These are phyloP conservation scores for Cochlearia excelsa DNA, from an alignment of 345 rosid species.

Conservation along the genomic window DNA sequence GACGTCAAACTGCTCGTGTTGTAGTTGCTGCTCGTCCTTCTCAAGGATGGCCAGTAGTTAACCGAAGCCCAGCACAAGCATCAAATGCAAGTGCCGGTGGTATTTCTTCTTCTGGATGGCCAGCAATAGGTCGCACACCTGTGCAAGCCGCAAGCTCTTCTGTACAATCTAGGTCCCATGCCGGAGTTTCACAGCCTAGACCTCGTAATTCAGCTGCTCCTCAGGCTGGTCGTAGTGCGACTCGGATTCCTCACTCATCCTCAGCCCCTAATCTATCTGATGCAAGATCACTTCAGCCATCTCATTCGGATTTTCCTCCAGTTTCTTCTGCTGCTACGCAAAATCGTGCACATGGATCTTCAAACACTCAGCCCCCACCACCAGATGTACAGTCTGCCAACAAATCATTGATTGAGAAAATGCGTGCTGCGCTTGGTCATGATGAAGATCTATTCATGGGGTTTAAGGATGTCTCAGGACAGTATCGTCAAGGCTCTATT, in stretches of 20 bases:
- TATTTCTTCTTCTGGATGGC: conserved; percentile 58
- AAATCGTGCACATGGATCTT: conserved; percentile 24
- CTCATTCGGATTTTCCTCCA: conserved; percentile 68
- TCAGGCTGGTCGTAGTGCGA: conserved; percentile 37
- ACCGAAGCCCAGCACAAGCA: conserved; percentile 34
- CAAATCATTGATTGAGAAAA: conserved; percentile 77
- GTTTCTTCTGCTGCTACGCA: conserved; percentile 49
- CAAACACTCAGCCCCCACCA: conserved; percentile 30
- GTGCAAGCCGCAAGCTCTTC: conserved; percentile 38
- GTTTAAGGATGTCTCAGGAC: conserved; percentile 70
- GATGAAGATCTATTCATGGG: conserved; percentile 66
- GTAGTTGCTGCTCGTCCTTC: conserved; percentile 35
- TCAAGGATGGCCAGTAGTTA: conserved; percentile 62
- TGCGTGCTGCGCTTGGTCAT: conserved; percentile 58
- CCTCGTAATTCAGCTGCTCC: conserved; percentile 23
- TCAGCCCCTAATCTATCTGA: conserved; percentile 70
- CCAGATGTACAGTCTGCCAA: conserved; percentile 70
- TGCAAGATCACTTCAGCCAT: conserved; percentile 33
- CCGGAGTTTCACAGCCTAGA: conserved; percentile 26
- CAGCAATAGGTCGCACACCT: conserved; percentile 45
- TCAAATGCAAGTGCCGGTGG: conserved; percentile 32
- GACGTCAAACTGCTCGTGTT: conserved; percentile 42
- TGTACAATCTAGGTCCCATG: conserved; percentile 28
- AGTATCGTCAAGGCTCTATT: conserved; percentile 77
- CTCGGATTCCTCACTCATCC: conserved; percentile 57